Evolutionary conservation across 371 early-diverging fungal species (phyloP).

Genomic region (Chytridiales sp.): DNA sequence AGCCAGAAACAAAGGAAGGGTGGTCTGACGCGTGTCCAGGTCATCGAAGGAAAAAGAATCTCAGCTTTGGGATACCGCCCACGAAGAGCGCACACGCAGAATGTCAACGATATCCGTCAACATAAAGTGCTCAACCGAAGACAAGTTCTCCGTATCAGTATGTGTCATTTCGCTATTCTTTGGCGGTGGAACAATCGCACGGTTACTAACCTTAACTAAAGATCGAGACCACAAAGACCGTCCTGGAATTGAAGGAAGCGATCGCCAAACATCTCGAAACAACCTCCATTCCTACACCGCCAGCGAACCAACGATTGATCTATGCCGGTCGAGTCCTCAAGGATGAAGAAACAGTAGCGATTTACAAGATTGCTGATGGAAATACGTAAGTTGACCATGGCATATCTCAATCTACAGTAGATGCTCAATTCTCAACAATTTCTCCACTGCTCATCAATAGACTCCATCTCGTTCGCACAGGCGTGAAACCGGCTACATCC

Average conservation of each 20-base stretch:
- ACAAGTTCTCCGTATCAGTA: conserved; percentile 69
- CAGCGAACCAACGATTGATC: conserved; percentile 85
- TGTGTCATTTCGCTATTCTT: conserved; percentile 33
- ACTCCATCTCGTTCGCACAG: conserved; percentile 26
- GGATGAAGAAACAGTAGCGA: conserved; percentile 75
- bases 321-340: conserved; percentile 93
- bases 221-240: conserved; percentile 53
- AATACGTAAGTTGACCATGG: conserved; percentile 49
- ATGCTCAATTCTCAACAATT: neutral
- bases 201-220: neutral
- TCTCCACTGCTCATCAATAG: conserved; percentile 7
- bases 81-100: too few species aligned
- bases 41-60: too few species aligned
- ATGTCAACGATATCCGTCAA: conserved; percentile 58
- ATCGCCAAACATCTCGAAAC: conserved; percentile 44
- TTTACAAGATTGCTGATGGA: conserved; percentile 72
- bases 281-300: conserved; percentile 53
- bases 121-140: conserved; percentile 84
- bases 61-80: too few species aligned
- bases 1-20: too few species aligned
- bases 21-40: too few species aligned
- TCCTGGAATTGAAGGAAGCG: conserved; percentile 72
- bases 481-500: conserved; percentile 13
- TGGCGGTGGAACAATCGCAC: neutral
- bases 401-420: neutral